Evolutionary conservation across 306 rosid species (phyloP).

Genomic region (Vigna mungo): DNA sequence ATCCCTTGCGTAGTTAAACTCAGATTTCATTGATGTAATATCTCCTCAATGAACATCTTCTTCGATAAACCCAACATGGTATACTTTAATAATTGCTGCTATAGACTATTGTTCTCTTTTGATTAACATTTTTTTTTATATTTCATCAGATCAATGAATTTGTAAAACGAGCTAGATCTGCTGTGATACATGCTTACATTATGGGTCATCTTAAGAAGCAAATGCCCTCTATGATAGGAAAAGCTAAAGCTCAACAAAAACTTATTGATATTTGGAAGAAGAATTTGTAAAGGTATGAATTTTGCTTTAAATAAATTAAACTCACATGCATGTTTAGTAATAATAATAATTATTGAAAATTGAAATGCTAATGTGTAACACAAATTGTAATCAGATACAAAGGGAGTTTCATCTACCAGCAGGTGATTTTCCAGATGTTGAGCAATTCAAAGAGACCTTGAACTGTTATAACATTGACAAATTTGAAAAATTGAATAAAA

Average conservation of each 20-base stretch:
- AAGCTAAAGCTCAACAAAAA: constrained; percentile 83
- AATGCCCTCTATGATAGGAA: constrained; percentile 93
- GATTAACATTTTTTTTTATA: background rate
- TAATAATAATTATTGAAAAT: background rate
- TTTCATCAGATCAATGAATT: constrained; percentile 88
- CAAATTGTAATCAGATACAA: constrained; percentile 67
- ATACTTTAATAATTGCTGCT: no score
- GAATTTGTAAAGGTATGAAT: constrained; percentile 81
- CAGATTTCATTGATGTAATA: no score
- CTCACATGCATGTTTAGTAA: background rate
- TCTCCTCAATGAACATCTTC: no score
- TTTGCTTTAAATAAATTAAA: background rate
- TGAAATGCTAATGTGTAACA: background rate
- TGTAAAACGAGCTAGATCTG: constrained; percentile 94
- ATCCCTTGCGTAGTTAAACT: no score
- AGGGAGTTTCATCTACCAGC: constrained; percentile 84
- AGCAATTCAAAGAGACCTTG: constrained; percentile 70
- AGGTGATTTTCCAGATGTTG: constrained; percentile 89
- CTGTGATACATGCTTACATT: constrained; percentile 86
- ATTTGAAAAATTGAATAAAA: constrained; percentile 86
- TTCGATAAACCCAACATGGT: no score
- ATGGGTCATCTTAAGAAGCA: constrained; percentile 85
- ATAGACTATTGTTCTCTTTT: no score
- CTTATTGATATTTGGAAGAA: constrained; percentile 70
- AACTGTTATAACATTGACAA: constrained; percentile 75